Evolutionary conservation across 225 moss, liverwort and hornwort genomes (phyloP).

Genomic region (Neckera pumila): DNA sequence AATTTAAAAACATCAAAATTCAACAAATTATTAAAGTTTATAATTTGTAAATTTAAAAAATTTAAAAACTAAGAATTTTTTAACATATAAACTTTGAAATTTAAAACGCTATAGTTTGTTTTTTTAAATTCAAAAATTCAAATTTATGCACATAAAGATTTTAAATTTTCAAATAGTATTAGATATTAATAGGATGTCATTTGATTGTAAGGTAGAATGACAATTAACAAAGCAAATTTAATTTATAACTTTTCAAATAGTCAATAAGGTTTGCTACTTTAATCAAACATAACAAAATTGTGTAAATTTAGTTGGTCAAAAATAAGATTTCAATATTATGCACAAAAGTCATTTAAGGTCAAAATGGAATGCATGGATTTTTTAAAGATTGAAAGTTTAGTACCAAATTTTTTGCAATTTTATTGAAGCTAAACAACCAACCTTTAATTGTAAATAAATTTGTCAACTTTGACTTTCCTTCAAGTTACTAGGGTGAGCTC

Average conservation of each 20-base stretch:
- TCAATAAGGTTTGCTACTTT: neutral
- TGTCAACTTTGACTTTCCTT: too few relatives aligned
- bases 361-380: neutral
- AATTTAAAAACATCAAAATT: neutral
- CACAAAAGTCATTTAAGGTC: neutral
- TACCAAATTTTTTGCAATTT: neutral
- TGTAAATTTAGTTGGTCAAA: neutral
- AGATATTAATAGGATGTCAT: neutral
- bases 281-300: too few relatives aligned
- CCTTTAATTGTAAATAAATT: neutral
- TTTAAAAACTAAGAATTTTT: neutral
- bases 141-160: neutral
- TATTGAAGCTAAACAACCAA: neutral
- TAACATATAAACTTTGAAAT: too few relatives aligned
- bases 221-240: neutral
- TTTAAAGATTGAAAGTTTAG: neutral
- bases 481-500: rapidly evolving
- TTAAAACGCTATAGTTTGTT: too few relatives aligned
- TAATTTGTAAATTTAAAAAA: neutral
- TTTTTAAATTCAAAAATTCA: neutral
- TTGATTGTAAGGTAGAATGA: neutral
- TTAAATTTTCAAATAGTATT: neutral
- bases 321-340: neutral
- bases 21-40: neutral
- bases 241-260: neutral